phyloP scores from a whole-genome alignment of 495 filamentous ascomycete genomes.

The Penicillium pulvis region DNA sequence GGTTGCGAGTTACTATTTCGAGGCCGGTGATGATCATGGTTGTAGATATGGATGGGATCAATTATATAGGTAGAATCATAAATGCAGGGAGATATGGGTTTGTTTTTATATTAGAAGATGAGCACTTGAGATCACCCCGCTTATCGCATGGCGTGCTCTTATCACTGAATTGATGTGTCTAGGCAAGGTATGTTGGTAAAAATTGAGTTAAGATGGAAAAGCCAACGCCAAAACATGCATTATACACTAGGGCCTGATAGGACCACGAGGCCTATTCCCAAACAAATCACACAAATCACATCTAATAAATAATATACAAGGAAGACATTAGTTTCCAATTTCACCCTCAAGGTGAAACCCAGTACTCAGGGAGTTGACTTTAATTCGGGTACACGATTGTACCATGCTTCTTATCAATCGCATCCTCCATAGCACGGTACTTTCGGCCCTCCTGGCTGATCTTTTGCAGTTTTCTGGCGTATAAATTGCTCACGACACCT shows the following conservation, averaged over 20 bases:
- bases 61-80: not conserved
- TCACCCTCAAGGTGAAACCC: slow-evolving; percentile 50
- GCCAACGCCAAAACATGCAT: not conserved
- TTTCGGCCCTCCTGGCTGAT: slow-evolving; percentile 46
- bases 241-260: not conserved
- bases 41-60: not conserved
- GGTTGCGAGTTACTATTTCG: slow-evolving; percentile 24
- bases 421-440: slow-evolving; percentile 51
- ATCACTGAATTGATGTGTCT: too few relatives aligned
- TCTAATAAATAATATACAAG: slow-evolving; percentile 25
- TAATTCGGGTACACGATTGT: not conserved
- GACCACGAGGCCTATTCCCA: too few relatives aligned
- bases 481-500: slow-evolving; percentile 34
- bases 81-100: too few relatives aligned
- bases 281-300: slow-evolving; percentile 2
- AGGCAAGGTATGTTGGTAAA: too few relatives aligned
- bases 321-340: not conserved
- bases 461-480: slow-evolving; percentile 43
- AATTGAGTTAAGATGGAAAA: too few relatives aligned
- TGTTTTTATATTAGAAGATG: too few relatives aligned
- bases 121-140: too few relatives aligned
- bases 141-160: too few relatives aligned
- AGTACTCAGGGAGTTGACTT: slow-evolving; percentile 1
- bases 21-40: not conserved
- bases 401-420: slow-evolving; percentile 43